Evolutionary conservation across 805 yeast genomes (phyloP).

Genomic region (Teunomyces stri): DNA sequence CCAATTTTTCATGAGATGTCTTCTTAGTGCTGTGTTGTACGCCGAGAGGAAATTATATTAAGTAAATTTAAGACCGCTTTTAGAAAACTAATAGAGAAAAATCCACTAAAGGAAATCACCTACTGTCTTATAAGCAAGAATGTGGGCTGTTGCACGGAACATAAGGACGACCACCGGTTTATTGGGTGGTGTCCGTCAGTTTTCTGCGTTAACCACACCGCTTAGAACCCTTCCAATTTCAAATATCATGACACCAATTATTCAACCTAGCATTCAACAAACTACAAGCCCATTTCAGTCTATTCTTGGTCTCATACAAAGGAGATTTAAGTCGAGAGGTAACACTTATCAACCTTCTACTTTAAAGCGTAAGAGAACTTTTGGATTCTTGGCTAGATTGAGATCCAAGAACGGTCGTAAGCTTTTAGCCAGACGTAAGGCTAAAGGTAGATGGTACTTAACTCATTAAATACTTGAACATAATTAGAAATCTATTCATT

Average conservation of each 20-base stretch:
- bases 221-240: conserved; percentile 3
- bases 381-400: conserved; percentile 86
- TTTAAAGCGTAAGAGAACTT: conserved; percentile 80
- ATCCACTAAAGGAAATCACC: neutral
- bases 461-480: conserved; percentile 51
- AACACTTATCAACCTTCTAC: conserved; percentile 94
- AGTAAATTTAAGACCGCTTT: neutral
- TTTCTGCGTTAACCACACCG: conserved; percentile 13
- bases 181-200: conserved; percentile 8
- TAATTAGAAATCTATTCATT: neutral
- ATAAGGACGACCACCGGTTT: conserved; percentile 7
- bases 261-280: conserved; percentile 3
- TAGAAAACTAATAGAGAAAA: conserved; percentile 1
- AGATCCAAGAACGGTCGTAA: conserved; percentile 73
- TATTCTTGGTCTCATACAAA: conserved; percentile 42
- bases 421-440: conserved; percentile 71
- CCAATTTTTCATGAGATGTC: neutral
- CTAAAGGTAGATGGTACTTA: conserved; percentile 92
- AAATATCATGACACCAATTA: neutral
- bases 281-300: conserved; percentile 16
- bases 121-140: neutral
- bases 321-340: conserved; percentile 86
- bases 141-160: conserved; percentile 6
- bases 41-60: neutral
- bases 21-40: conserved; percentile 6